These are phyloP conservation scores for Aspergillus luchuensis DNA, from an alignment of 2,329 filamentous ascomycete species.

Conservation along the genomic window DNA sequence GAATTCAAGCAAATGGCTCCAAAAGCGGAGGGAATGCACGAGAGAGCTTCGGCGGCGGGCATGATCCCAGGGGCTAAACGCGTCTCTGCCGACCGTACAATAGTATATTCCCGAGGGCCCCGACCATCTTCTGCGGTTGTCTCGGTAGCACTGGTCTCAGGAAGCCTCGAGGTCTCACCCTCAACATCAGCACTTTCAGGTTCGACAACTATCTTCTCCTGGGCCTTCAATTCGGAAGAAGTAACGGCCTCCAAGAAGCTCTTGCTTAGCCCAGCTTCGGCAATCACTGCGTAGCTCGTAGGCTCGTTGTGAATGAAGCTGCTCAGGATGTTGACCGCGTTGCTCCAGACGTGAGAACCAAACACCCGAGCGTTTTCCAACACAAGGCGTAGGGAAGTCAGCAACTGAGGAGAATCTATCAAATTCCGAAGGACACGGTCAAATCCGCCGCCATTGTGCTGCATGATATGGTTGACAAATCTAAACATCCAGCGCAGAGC, in stretches of 20 bases:
- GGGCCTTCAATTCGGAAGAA: constrained; percentile 40
- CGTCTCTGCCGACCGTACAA: constrained; percentile 33
- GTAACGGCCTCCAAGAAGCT: constrained; percentile 82
- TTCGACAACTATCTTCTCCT: constrained; percentile 35
- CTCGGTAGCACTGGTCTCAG: constrained; percentile 28
- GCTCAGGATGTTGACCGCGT: constrained; percentile 85
- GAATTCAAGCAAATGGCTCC: constrained; percentile 93
- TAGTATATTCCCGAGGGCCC: constrained; percentile 31
- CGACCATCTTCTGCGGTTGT: constrained; percentile 23
- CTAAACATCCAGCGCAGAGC: constrained; percentile 92
- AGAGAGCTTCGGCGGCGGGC: constrained; percentile 85
- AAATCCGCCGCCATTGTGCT: constrained; percentile 77
- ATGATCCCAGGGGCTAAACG: constrained; percentile 71
- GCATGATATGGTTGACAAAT: constrained; percentile 94
- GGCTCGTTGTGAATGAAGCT: constrained; percentile 99
- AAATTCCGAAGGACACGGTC: constrained; percentile 89
- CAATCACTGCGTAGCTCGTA: constrained; percentile 93
- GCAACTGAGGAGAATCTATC: constrained; percentile 85
- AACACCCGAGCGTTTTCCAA: constrained; percentile 78
- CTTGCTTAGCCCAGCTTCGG: constrained; percentile 87
- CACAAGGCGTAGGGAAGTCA: constrained; percentile 76
- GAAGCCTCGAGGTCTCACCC: constrained; percentile 40
- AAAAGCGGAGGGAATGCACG: constrained; percentile 81
- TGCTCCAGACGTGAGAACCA: constrained; percentile 94
- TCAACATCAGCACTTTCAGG: constrained; percentile 35